phyloP scores from a whole-genome alignment of 345 rosid species.

The Linum tenue region DNA sequence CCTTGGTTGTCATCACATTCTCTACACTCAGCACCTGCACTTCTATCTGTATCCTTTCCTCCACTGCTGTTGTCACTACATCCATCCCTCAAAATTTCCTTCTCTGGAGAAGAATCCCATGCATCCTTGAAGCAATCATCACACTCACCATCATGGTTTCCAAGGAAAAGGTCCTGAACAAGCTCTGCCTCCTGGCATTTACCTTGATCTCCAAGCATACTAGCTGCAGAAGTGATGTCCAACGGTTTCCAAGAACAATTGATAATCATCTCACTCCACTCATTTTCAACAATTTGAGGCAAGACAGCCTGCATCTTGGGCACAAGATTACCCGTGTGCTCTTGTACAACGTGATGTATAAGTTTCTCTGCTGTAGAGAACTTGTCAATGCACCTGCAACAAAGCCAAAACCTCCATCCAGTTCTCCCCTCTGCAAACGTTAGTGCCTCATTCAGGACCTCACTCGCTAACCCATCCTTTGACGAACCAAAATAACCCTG shows the following conservation, averaged over 20 bases:
- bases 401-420: conserved; percentile 75
- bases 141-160: conserved; percentile 35
- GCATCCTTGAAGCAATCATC: conserved; percentile 73
- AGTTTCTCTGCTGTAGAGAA: conserved; percentile 54
- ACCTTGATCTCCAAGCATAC: conserved; percentile 44
- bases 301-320: conserved; percentile 67
- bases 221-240: conserved; percentile 54
- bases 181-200: conserved; percentile 34
- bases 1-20: conserved; percentile 34
- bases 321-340: conserved; percentile 63
- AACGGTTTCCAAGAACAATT: conserved; percentile 77
- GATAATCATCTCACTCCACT: conserved; percentile 67
- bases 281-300: conserved; percentile 59
- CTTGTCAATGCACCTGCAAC: conserved; percentile 58
- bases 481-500: conserved; percentile 46
- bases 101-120: conserved; percentile 67
- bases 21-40: conserved; percentile 22
- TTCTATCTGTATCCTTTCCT: conserved; percentile 26
- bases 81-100: conserved; percentile 36
- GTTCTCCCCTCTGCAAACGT: conserved; percentile 45
- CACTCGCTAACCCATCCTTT: conserved; percentile 49
- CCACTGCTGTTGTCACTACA: conserved; percentile 26
- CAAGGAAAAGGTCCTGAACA: conserved; percentile 29
- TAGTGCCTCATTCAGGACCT: conserved; percentile 57
- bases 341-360: conserved; percentile 70